These are phyloP conservation scores for Annona cherimola DNA, from an alignment of 164 flowering plant species.

Conservation along the genomic window DNA sequence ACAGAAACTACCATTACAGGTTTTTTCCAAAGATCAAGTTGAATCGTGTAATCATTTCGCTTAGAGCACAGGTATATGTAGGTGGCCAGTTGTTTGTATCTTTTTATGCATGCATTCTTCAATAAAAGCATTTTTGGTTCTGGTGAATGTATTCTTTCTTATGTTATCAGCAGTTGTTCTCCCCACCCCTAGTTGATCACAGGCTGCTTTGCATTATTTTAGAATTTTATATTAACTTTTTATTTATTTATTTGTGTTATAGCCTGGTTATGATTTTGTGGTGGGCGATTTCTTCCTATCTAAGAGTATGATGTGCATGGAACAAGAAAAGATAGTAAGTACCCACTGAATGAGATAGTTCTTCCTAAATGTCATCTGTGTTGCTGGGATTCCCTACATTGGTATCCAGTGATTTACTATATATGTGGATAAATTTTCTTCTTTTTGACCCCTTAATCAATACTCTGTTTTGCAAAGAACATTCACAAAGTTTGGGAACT, in stretches of 20 bases:
- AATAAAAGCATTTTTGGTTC: neutral
- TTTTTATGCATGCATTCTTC: neutral
- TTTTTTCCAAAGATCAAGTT: constrained; percentile 62
- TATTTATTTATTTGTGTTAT: constrained; percentile 6
- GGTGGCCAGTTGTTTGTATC: neutral
- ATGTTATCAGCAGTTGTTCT: too few relatives aligned
- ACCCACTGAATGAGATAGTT: constrained; percentile 1
- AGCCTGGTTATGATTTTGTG: constrained; percentile 63
- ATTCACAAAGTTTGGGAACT: neutral
- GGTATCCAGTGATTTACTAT: neutral
- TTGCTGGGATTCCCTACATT: neutral
- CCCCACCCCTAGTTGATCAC: neutral
- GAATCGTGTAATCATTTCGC: constrained; percentile 47
- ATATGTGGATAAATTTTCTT: neutral
- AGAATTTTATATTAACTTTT: neutral
- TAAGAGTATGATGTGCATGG: constrained; percentile 28
- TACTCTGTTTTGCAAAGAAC: neutral
- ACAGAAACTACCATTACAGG: constrained; percentile 28
- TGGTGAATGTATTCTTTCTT: neutral
- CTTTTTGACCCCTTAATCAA: neutral
- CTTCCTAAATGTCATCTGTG: neutral
- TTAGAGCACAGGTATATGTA: constrained; percentile 58
- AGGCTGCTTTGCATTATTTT: neutral
- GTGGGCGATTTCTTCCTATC: constrained; percentile 47
- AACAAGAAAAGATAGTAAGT: constrained; percentile 57